Conservation (phyloP, 2,329 filamentous ascomycete genomes). For the Nothophaeocryptopus gaeumannii region DNA sequence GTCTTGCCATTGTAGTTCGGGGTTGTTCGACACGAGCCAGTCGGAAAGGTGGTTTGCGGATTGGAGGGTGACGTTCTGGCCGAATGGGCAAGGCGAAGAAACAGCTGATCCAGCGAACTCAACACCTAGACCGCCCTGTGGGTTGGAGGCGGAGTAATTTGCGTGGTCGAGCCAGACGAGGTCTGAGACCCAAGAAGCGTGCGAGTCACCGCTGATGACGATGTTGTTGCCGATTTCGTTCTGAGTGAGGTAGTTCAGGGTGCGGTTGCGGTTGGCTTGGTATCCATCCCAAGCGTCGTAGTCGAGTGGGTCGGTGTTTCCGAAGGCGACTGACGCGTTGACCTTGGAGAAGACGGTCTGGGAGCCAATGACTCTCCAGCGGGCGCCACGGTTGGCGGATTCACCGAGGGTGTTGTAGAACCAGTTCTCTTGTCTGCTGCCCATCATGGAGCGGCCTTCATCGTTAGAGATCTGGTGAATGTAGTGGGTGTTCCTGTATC, state of each 20-base stretch:
- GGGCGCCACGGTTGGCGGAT: constrained; percentile 60
- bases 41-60: constrained; percentile 50
- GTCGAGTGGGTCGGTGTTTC: constrained; percentile 47
- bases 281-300: constrained; percentile 67
- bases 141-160: constrained; percentile 40
- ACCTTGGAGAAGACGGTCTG: constrained; percentile 65
- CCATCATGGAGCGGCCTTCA: constrained; percentile 67
- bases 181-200: constrained; percentile 58
- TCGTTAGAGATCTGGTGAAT: constrained; percentile 61
- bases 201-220: constrained; percentile 68
- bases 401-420: constrained; percentile 54
- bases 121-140: constrained; percentile 45
- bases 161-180: constrained; percentile 44
- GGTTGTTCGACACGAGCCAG: constrained; percentile 51
- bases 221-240: constrained; percentile 71
- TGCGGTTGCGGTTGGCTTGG: constrained; percentile 67
- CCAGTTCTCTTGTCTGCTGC: constrained; percentile 70
- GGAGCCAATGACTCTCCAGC: constrained; percentile 69
- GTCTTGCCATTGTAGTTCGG: constrained; percentile 70
- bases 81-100: constrained; percentile 57
- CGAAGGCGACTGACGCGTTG: constrained; percentile 47
- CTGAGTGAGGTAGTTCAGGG: constrained; percentile 62
- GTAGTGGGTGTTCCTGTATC: constrained; percentile 30
- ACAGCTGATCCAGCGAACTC: constrained; percentile 65
- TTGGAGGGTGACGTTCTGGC: constrained; percentile 56